These are phyloP conservation scores for Phytophthora foliorum DNA, from an alignment of 352 stramenopile genomes.

Conservation along the genomic window DNA sequence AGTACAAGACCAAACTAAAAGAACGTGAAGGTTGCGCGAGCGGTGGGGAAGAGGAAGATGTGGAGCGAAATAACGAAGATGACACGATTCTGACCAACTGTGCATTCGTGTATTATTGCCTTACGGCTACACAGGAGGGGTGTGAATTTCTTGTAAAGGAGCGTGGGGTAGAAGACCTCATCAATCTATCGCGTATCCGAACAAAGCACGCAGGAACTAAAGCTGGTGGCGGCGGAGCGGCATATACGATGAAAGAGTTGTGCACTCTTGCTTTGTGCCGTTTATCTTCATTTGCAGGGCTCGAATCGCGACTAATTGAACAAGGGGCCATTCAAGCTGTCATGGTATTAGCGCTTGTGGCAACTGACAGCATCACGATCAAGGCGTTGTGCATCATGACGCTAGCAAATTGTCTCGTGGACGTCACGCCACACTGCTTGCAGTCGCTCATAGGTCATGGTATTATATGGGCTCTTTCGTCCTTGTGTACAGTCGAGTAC, in stretches of 20 bases:
- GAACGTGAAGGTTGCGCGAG: not conserved
- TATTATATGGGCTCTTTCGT: slow-evolving; percentile 80
- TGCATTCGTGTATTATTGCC: slow-evolving; percentile 71
- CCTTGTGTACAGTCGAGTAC: slow-evolving; percentile 70
- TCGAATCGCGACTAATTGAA: slow-evolving; percentile 75
- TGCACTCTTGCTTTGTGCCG: slow-evolving; percentile 78
- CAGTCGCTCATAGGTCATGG: slow-evolving; percentile 77
- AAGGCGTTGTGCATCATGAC: slow-evolving; percentile 81
- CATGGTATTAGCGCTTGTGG: slow-evolving; percentile 80
- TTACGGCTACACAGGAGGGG: slow-evolving; percentile 73
- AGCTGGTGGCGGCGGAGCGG: slow-evolving; percentile 3
- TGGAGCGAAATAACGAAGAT: slow-evolving; percentile 35
- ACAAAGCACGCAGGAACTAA: slow-evolving; percentile 39
- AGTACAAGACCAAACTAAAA: slow-evolving; percentile 27
- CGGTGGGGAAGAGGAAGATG: slow-evolving; percentile 26
- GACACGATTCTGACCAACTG: slow-evolving; percentile 76
- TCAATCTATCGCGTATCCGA: slow-evolving; percentile 62
- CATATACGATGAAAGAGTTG: slow-evolving; percentile 66
- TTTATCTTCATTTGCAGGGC: slow-evolving; percentile 68
- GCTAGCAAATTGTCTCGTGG: slow-evolving; percentile 79
- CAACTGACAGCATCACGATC: slow-evolving; percentile 67
- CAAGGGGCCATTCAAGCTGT: slow-evolving; percentile 76
- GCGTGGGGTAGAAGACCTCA: slow-evolving; percentile 72
- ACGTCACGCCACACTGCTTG: slow-evolving; percentile 62
- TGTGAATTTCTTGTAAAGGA: slow-evolving; percentile 83